These are phyloP conservation scores for Talaromyces wortmannii DNA, from an alignment of 495 filamentous ascomycete genomes.

Conservation along the genomic window DNA sequence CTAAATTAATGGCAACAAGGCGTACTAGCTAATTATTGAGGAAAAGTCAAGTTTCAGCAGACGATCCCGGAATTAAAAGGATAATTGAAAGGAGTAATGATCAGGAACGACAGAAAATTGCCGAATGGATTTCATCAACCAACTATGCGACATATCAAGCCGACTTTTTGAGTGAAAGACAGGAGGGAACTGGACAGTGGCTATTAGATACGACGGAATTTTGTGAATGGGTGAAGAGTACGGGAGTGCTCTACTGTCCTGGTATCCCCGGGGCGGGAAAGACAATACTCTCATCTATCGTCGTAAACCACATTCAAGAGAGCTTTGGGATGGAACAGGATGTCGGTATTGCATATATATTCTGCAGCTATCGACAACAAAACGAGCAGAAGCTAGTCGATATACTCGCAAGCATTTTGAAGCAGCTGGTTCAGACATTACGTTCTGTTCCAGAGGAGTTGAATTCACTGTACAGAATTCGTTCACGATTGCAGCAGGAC, in stretches of 20 bases:
- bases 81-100: not conserved
- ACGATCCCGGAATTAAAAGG: not conserved
- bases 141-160: not conserved
- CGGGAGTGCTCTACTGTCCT: constrained; percentile 20
- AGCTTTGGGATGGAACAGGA: constrained; percentile 1
- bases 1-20: not conserved
- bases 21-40: not conserved
- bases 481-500: constrained; percentile 15
- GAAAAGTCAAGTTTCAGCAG: not conserved
- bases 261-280: constrained; percentile 39
- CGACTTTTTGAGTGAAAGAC: not conserved
- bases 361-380: constrained; percentile 27
- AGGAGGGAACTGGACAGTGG: constrained; percentile 4
- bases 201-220: constrained; percentile 1
- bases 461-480: constrained; percentile 9
- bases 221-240: not conserved
- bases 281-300: constrained; percentile 28
- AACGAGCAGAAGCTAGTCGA: constrained; percentile 20
- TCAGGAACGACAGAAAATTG: not conserved
- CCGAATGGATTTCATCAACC: not conserved
- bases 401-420: constrained; percentile 27
- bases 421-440: constrained; percentile 23
- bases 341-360: constrained; percentile 31
- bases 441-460: constrained; percentile 14
- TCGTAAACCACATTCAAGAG: constrained; percentile 16